Base-by-base conservation (phyloP, 2,329 filamentous ascomycete genomes). In the Massarina eburnea region DNA sequence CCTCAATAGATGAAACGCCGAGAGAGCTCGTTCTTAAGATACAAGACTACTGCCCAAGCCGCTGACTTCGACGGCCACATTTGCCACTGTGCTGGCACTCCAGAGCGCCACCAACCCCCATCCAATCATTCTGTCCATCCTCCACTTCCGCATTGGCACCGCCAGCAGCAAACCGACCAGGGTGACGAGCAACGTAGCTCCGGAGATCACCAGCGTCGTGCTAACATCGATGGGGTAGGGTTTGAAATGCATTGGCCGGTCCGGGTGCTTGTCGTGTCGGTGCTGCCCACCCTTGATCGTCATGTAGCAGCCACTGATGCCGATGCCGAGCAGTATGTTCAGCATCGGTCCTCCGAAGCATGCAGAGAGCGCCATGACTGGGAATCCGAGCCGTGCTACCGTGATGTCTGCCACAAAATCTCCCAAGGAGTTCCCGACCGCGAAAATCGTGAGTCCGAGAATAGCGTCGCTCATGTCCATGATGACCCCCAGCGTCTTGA, bases 261-360 rank as follows among this genome's bases (percentile, higher is more conserved):
- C 75, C 0, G 88, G 88, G 59, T 92, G 84, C 55, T 85, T 85
- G 21, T 75, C 71, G 49, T 89, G 83, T 41, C 77, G 77, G 51
- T 82, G 77, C 57, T 86, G 81, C 15, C 86, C 87, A 24, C 82
- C 79, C 43, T 80, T 80, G 14, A 95, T 78, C 45, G 89, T 91
- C 80, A 96, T 94, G 66, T 91, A 95, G 30, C 89, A 80, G 14
- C 94, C 94, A 20, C 88, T 88, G 3, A 97, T 77, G n/a, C 94
- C 94, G 41, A 99, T 91, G 0, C 94, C 94, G 3, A 99, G 81
- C 0, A 99, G 75, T 52, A 99, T 99, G 61, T 99, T 99, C 32
- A 99, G 81, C 90, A 99, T 92, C 0, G 94, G 94, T 0, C 94
- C 95, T n/a, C 94, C 94, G 67, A 99, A 96, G 67, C 94, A 99